Evolutionary conservation across 2,329 filamentous ascomycete species (phyloP), one percentile per base, ranked within the genome.

Genomic region (Monilinia vaccinii-corymbosi): DNA sequence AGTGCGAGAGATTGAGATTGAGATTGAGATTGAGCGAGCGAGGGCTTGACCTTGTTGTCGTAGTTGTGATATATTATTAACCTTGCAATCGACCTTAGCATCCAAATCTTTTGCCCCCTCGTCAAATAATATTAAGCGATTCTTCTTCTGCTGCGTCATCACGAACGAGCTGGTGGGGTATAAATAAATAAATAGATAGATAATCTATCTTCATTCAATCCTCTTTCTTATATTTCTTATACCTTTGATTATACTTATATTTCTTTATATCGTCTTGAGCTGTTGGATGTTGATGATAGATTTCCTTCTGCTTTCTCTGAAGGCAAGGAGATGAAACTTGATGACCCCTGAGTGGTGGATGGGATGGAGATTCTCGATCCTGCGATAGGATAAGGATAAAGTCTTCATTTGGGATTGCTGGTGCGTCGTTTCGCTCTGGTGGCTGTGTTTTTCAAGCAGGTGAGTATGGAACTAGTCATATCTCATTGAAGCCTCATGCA

Each of bases 111-210:
- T 42, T 32, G 2, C 21, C 16, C 23, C 38, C 38, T 44, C 25
- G 13, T 9, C 31, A 25, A 2, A 5, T 16, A 13, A 18, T 2
- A 4, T 23, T 23, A 18, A 32, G 18, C n/a, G n/a, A n/a, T n/a
- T n/a, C n/a, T n/a, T n/a, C n/a, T n/a, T n/a, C n/a, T 31, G 18
- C 38, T 53, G 51, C 51, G 38, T 53, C 51, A 53, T 53, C 32
- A 31, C 28, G n/a, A 53, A n/a, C n/a, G n/a, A n/a, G n/a, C n/a
- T n/a, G n/a, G n/a, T n/a, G n/a, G n/a, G n/a, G n/a, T n/a, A n/a
- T n/a, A n/a, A n/a, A n/a, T n/a, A n/a, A n/a, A n/a, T n/a, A n/a
- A n/a, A n/a, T n/a, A n/a, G n/a, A n/a, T n/a, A n/a, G n/a, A n/a
- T n/a, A n/a, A n/a, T n/a, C n/a, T n/a, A n/a, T n/a, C n/a, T n/a